Evolutionary conservation across 2,329 filamentous ascomycete genomes (phyloP).

Genomic region (Didymella pinodella): DNA sequence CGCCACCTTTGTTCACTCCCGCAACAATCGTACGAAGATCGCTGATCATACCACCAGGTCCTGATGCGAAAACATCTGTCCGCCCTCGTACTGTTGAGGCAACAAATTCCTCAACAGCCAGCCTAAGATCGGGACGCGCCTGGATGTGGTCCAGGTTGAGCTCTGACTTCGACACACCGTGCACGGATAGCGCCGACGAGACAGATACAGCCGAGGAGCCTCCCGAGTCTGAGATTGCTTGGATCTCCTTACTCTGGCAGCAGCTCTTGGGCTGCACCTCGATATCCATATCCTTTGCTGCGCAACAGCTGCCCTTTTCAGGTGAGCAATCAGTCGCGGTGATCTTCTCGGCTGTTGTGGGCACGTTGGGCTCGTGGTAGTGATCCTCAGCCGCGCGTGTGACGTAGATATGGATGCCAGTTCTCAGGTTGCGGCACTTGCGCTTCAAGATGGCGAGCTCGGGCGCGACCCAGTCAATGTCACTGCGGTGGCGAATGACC

Average conservation of each 20-base stretch:
- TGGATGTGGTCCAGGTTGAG: constrained; percentile 37
- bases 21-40: constrained; percentile 46
- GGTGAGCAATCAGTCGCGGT: constrained; percentile 24
- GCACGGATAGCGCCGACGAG: constrained; percentile 38
- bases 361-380: constrained; percentile 23
- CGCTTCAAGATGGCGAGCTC: constrained; percentile 45
- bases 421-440: constrained; percentile 35
- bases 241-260: constrained; percentile 35
- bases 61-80: constrained; percentile 45
- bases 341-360: constrained; percentile 31
- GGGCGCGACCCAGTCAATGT: constrained; percentile 48
- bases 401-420: constrained; percentile 46
- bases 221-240: constrained; percentile 22
- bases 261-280: constrained; percentile 16
- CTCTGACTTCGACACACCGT: constrained; percentile 42
- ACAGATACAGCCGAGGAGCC: constrained; percentile 31
- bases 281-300: constrained; percentile 5
- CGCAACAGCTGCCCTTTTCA: constrained; percentile 6
- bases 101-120: constrained; percentile 36
- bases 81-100: constrained; percentile 33
- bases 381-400: constrained; percentile 39
- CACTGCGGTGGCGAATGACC: constrained; percentile 43
- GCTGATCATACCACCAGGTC: constrained; percentile 45
- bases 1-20: constrained; percentile 37
- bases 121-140: constrained; percentile 33